A percentile compares a stretch with the other conserved stretches of the same genome.
Evolutionary conservation across 306 rosid genomes (phyloP).

Genomic region (Malus sieversii): DNA sequence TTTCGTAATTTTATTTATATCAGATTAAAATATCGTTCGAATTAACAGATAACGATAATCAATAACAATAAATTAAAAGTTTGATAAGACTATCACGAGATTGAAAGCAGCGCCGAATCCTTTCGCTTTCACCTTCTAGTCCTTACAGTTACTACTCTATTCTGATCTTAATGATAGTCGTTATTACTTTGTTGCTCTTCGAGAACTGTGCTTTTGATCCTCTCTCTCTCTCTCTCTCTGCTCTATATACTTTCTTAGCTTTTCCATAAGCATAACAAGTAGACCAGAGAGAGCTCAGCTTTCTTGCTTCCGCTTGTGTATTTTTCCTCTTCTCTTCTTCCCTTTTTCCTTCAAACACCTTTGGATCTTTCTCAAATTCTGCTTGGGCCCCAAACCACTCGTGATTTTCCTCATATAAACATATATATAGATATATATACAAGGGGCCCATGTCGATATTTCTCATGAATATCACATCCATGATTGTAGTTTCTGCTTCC

Average conservation of each 20-base stretch:
- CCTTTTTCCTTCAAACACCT: constrained; percentile 18
- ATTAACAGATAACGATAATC: no score
- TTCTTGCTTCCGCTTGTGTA: constrained; percentile 21
- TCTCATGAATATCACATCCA: constrained; percentile 16
- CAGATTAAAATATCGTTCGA: no score
- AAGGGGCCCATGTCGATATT: constrained; percentile 18
- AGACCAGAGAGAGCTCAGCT: constrained; percentile 16
- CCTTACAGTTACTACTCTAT: constrained; percentile 25
- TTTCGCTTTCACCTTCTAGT: constrained; percentile 49
- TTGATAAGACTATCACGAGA: background rate
- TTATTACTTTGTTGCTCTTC: constrained; percentile 42
- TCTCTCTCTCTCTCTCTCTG: constrained; percentile 3
- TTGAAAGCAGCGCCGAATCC: constrained; percentile 2
- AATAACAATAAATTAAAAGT: background rate
- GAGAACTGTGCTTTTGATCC: constrained; percentile 49
- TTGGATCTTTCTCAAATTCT: constrained; percentile 29
- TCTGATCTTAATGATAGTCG: constrained; percentile 31
- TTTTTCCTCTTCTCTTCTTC: background rate
- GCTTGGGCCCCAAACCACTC: constrained; percentile 18
- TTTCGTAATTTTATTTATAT: no score
- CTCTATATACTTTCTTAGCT: constrained; percentile 40
- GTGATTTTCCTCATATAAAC: background rate
- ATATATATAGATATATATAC: background rate
- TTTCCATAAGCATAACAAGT: constrained; percentile 40
- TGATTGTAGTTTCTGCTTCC: constrained; percentile 3